Conservation (phyloP, 768 basidiomycete species). For the Pleurotus cornucopiae region DNA sequence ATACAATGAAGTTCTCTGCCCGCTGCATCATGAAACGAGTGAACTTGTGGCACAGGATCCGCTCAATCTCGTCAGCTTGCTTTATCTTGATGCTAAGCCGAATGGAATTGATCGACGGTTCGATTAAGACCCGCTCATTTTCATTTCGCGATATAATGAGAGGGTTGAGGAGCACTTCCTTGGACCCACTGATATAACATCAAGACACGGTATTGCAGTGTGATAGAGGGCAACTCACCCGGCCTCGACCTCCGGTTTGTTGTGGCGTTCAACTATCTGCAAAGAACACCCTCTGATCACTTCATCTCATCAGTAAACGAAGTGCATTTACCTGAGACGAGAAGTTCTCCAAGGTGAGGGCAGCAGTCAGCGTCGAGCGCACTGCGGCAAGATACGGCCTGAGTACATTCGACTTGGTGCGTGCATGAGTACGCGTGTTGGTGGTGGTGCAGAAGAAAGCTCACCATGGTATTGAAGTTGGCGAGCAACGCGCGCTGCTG, state of each 20-base stretch:
- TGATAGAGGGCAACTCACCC: conserved; percentile 41
- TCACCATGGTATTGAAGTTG: conserved; percentile 42
- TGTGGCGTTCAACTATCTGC: conserved; percentile 94
- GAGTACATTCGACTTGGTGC: conserved; percentile 81
- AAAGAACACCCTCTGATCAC: conserved; percentile 10
- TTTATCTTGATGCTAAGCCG: conserved; percentile 98
- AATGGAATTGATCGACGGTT: conserved; percentile 96
- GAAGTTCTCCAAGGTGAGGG: conserved; percentile 96
- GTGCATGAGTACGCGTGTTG: too few species aligned
- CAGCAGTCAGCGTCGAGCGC: conserved; percentile 94
- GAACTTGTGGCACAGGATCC: conserved; percentile 96
- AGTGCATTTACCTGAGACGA: conserved; percentile 73
- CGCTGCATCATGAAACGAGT: conserved; percentile 99
- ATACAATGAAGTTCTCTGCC: conserved; percentile 95
- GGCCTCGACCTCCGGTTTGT: conserved; percentile 93
- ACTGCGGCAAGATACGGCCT: conserved; percentile 96
- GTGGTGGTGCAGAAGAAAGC: conserved; percentile 14
- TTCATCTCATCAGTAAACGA: conserved; percentile 8
- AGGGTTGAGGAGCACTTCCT: conserved; percentile 92
- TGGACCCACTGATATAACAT: conserved; percentile 61
- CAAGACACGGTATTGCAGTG: conserved; percentile 2
- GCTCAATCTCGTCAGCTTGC: conserved; percentile 98
- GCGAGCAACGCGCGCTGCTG: not conserved
- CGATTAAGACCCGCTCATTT: conserved; percentile 95
- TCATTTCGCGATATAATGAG: conserved; percentile 95